Percentiles rank a stretch among this genome's conserved stretches.
These are phyloP conservation scores for Colletotrichum salicis DNA, from an alignment of 2,329 filamentous ascomycete species.

Conservation along the genomic window DNA sequence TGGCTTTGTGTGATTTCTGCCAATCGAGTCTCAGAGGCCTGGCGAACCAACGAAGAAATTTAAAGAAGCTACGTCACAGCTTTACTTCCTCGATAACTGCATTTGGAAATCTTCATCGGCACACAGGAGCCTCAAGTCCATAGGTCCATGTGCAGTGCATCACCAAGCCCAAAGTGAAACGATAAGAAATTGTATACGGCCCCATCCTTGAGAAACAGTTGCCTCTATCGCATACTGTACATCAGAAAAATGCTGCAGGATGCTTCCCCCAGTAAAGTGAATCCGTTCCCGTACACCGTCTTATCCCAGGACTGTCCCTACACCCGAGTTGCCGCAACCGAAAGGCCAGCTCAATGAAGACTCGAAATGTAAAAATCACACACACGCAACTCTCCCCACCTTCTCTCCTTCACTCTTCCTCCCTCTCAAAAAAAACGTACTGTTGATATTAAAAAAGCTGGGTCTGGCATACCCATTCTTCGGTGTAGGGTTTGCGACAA, in stretches of 20 bases:
- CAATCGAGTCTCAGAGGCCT: neutral
- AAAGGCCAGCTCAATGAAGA: conserved; percentile 34
- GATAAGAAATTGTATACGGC: conserved; percentile 1
- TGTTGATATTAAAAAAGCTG: conserved; percentile 36
- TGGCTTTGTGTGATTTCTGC: neutral
- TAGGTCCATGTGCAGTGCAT: neutral
- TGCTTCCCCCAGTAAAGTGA: conserved; percentile 33
- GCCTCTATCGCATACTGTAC: conserved; percentile 37
- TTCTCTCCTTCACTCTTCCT: neutral
- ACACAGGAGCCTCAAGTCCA: neutral
- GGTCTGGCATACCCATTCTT: conserved; percentile 29
- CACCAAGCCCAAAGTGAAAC: neutral
- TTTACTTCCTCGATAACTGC: neutral
- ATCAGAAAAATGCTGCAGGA: conserved; percentile 36
- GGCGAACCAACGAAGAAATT: neutral
- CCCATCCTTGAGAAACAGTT: conserved; percentile 31
- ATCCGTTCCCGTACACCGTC: conserved; percentile 34
- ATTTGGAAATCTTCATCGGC: neutral
- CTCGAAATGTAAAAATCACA: conserved; percentile 30
- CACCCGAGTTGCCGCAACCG: conserved; percentile 33
- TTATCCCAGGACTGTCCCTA: conserved; percentile 34
- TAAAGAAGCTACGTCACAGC: neutral
- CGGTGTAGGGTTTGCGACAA: conserved; percentile 28
- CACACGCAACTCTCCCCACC: too few species aligned
- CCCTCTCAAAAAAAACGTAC: conserved; percentile 19